A percentile compares a stretch with the other conserved stretches of the same genome.
Conservation (phyloP, 2,329 filamentous ascomycete species). For the Colletotrichum karsti region DNA sequence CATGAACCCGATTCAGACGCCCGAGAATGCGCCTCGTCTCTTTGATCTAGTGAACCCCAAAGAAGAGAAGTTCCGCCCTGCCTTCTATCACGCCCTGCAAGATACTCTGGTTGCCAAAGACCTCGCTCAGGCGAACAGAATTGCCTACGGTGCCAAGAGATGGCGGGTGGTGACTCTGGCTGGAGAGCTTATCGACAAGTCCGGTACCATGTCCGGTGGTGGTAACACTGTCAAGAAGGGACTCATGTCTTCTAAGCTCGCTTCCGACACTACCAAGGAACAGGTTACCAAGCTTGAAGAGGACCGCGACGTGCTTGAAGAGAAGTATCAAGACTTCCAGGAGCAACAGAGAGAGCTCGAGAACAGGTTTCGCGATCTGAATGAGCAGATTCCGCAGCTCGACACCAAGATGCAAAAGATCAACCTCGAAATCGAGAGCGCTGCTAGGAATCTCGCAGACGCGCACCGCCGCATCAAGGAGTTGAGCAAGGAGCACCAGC, state of each 20-base stretch:
- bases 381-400: constrained; percentile 81
- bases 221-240: constrained; percentile 90
- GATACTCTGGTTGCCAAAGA: constrained; percentile 95
- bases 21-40: constrained; percentile 89
- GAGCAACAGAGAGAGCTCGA: constrained; percentile 86
- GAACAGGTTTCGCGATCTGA: constrained; percentile 73
- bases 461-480: constrained; percentile 87
- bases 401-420: constrained; percentile 95
- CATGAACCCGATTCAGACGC: constrained; percentile 82
- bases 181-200: constrained; percentile 96
- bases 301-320: constrained; percentile 86
- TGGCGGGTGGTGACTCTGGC: constrained; percentile 98
- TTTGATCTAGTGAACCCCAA: constrained; percentile 94
- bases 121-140: constrained; percentile 94
- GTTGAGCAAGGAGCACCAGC: constrained; percentile 80
- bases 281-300: constrained; percentile 87
- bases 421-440: constrained; percentile 86
- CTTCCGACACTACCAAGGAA: constrained; percentile 86
- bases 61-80: constrained; percentile 84
- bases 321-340: constrained; percentile 84
- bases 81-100: constrained; percentile 95
- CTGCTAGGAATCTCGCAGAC: constrained; percentile 84
- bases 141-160: constrained; percentile 90
- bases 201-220: constrained; percentile 98
- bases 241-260: constrained; percentile 95